Evolutionary conservation across 2,329 filamentous ascomycete species (phyloP).

Genomic region (Metarhizium anisopliae): DNA sequence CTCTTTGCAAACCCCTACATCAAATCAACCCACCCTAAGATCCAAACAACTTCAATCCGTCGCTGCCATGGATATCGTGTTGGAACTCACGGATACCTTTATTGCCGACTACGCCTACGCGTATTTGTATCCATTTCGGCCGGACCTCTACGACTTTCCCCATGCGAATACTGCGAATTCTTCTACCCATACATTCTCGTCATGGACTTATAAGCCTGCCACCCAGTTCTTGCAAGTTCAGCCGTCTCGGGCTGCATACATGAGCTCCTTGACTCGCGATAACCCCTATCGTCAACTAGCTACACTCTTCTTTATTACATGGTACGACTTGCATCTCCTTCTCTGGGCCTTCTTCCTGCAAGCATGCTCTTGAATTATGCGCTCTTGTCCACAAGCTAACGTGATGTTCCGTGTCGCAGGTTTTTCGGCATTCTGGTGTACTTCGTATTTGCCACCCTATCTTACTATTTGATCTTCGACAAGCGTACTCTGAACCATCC

Average conservation of each 20-base stretch:
- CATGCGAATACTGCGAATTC: constrained; percentile 39
- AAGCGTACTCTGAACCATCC: constrained; percentile 83
- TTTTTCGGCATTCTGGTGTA: constrained; percentile 78
- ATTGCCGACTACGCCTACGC: constrained; percentile 75
- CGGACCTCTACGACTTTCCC: constrained; percentile 43
- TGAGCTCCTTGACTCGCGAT: constrained; percentile 69
- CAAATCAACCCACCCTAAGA: background rate
- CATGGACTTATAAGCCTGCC: constrained; percentile 65
- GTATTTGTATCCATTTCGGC: constrained; percentile 51
- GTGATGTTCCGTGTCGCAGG: constrained; percentile 38
- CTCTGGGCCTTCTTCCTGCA: no score
- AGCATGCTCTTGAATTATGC: no score
- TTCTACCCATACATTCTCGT: constrained; percentile 47
- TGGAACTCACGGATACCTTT: constrained; percentile 77
- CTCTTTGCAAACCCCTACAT: background rate
- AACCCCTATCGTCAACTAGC: constrained; percentile 66
- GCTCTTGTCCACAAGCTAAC: background rate
- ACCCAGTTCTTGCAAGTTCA: constrained; percentile 59
- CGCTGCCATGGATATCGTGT: constrained; percentile 76
- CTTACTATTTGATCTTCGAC: constrained; percentile 85
- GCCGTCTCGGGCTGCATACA: constrained; percentile 68
- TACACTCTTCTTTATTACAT: constrained; percentile 76
- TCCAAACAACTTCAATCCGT: background rate
- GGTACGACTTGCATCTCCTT: constrained; percentile 46
- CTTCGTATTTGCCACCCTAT: constrained; percentile 74